Conservation (phyloP, 169 alveolate genomes). For the Miamiensis avidus region DNA sequence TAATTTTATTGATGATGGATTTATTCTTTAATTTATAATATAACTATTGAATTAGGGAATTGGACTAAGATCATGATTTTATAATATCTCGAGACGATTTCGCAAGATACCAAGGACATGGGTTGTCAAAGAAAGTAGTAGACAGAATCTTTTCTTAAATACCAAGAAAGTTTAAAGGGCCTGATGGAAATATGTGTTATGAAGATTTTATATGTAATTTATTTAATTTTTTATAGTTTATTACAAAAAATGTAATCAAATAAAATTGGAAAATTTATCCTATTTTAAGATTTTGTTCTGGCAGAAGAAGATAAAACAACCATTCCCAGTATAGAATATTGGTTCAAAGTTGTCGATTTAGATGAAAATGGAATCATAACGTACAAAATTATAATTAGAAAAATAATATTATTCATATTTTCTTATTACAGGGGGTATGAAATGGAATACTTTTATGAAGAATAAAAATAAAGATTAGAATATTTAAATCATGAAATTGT, state of each 20-base stretch:
- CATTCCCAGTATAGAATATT: constrained; percentile 74
- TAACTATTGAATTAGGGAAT: too few species aligned
- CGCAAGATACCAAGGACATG: constrained; percentile 83
- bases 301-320: constrained; percentile 90
- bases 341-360: constrained; percentile 86
- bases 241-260: background rate
- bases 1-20: too few species aligned
- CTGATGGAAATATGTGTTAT: constrained; percentile 79
- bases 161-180: constrained; percentile 80
- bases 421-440: constrained; percentile 62
- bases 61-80: constrained; percentile 87
- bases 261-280: background rate
- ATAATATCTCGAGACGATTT: constrained; percentile 83
- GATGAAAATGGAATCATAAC: constrained; percentile 87
- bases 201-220: constrained; percentile 84
- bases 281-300: constrained; percentile 65
- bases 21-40: too few species aligned
- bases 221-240: constrained; percentile 2
- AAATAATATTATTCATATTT: background rate
- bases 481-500: constrained; percentile 86
- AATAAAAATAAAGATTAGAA: constrained; percentile 82
- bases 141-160: constrained; percentile 86
- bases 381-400: background rate
- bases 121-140: constrained; percentile 83
- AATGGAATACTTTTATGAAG: constrained; percentile 89